phyloP scores from a whole-genome alignment of 768 basidiomycete genomes.

The Mycena belliarum region DNA sequence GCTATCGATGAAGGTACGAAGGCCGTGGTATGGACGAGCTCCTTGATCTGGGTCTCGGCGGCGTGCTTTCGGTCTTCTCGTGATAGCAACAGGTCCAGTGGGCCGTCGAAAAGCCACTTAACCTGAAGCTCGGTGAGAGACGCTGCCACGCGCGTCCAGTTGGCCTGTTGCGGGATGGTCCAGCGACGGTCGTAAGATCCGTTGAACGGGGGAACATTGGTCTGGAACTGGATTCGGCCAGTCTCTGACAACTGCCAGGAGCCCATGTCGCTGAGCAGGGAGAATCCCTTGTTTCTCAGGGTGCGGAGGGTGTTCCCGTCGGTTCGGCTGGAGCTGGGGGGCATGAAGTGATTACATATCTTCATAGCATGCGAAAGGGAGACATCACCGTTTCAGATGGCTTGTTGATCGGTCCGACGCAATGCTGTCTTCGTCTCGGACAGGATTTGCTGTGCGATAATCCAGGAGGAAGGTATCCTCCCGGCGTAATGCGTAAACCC shows the following conservation, averaged over 20 bases:
- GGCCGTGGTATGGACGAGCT: background rate
- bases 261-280: no score
- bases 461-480: background rate
- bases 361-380: background rate
- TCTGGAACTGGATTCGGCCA: no score
- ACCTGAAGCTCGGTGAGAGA: no score
- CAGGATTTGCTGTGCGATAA: slow-evolving; percentile 5
- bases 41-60: background rate
- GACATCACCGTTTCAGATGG: background rate
- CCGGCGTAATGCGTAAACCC: background rate
- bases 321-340: background rate
- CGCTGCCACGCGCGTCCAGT: no score
- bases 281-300: no score
- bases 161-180: no score
- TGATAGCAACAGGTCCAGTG: no score
- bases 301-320: background rate
- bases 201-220: no score
- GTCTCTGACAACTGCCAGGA: no score
- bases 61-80: no score
- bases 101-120: no score
- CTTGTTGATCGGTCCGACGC: background rate
- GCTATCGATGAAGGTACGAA: background rate
- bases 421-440: background rate
- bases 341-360: background rate
- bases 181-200: no score